Evolutionary conservation across 1,284 basidiomycete genomes (phyloP), one percentile per base, ranked within the genome.

Genomic region (Malassezia psittaci): DNA sequence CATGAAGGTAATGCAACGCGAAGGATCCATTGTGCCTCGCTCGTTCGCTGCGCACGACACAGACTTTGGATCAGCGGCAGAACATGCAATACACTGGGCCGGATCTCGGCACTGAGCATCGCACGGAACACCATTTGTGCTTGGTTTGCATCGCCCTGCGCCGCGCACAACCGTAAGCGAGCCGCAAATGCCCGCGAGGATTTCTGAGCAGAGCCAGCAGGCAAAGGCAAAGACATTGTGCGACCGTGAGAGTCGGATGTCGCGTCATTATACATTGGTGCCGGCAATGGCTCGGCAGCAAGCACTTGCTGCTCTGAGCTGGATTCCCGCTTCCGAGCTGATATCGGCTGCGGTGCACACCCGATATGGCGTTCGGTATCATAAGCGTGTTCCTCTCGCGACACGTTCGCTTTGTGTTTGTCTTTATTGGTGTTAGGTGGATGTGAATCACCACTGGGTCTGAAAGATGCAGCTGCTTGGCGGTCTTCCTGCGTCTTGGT

Each of bases 21-120:
- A 39, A 54, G 19, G 9, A 54, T 15, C 52, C 52, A 54, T 35
- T 38, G 45, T 18, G 48, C 53, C 19, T 55, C 48, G 36, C 29
- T 18, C 12, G 29, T 29, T 18, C 53, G 53, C 29, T 34, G 24
- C 29, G 47, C 42, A 3, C 37, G 40, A 39, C 53, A 50, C 35
- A 50, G 34, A 10, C 18, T 48, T n/a, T 40, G 47, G 29, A 50
- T 32, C 15, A 50, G 40, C 16, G 42, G 41, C 36, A 42, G 36
- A 18, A 50, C 15, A n/a, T 50, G 48, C 40, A 33, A 10, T 29
- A 16, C 29, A 8, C 34, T 16, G 8, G 46, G 52, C 8, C 43
- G 16, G n/a, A 48, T 32, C n/a, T 46, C 38, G 13, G 37, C 35
- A 18, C 44, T 29, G 24, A 50, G 41, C 48, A 55, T 15, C 29